Evolutionary conservation across 495 filamentous ascomycete species (phyloP).

Genomic region (Podospora comata): DNA sequence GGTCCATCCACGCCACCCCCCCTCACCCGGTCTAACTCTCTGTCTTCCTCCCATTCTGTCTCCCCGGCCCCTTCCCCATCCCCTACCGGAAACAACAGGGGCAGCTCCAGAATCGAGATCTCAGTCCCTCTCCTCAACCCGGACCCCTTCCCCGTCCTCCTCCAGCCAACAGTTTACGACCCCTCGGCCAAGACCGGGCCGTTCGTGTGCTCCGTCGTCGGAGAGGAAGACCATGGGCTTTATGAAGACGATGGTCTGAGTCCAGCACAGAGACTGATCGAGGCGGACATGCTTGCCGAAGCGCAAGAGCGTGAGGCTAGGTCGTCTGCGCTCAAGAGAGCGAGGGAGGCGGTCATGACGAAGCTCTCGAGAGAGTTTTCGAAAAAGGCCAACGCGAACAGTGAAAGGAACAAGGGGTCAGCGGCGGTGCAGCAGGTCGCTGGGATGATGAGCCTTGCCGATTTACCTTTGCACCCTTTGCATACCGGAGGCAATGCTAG

Average conservation of each 20-base stretch:
- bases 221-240: not conserved
- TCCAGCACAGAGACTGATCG: constrained; percentile 41
- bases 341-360: constrained; percentile 45
- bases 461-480: not conserved
- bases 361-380: constrained; percentile 45
- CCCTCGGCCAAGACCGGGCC: constrained; percentile 38
- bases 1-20: constrained; percentile 8
- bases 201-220: constrained; percentile 12
- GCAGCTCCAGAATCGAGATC: constrained; percentile 31
- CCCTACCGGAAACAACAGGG: constrained; percentile 10
- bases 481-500: not conserved
- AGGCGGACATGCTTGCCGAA: constrained; percentile 37
- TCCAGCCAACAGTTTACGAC: constrained; percentile 48
- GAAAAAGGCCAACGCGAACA: constrained; percentile 4
- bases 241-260: constrained; percentile 38
- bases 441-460: not conserved
- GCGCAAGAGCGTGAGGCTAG: constrained; percentile 43
- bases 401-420: constrained; percentile 24
- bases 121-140: constrained; percentile 48
- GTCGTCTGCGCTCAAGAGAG: constrained; percentile 40
- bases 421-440: constrained; percentile 26
- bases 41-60: constrained; percentile 10
- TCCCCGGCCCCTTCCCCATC: constrained; percentile 2
- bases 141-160: constrained; percentile 40
- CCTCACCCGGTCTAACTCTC: constrained; percentile 8